phyloP scores from a whole-genome alignment of 2,329 filamentous ascomycete genomes.

The Colletotrichum orchidophilum region DNA sequence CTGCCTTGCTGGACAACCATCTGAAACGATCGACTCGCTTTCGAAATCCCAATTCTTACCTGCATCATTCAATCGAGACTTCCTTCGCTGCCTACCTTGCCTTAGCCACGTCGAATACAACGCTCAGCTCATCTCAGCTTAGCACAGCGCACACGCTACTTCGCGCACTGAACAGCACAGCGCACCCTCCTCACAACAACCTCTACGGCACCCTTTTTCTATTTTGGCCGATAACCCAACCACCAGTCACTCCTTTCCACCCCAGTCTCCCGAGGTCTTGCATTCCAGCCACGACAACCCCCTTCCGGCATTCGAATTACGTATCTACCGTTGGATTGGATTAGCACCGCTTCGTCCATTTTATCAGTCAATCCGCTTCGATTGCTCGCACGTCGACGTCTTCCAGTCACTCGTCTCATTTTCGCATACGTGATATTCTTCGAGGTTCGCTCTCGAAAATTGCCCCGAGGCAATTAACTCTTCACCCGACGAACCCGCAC shows the following conservation, averaged over 20 bases:
- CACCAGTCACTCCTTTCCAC: constrained; percentile 32
- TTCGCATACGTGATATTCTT: not conserved
- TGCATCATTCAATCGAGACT: not conserved
- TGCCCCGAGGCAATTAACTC: constrained; percentile 24
- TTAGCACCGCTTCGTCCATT: not conserved
- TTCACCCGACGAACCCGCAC: not conserved
- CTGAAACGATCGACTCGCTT: constrained; percentile 21
- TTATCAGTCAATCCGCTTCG: not conserved
- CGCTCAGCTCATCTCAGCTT: not conserved
- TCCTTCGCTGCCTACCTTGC: not conserved
- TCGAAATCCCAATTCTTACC: not conserved
- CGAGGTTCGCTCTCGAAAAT: constrained; percentile 6
- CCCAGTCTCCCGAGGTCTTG: constrained; percentile 12
- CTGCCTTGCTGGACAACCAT: constrained; percentile 34
- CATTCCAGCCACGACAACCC: constrained; percentile 32
- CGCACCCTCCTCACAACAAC: constrained; percentile 9
- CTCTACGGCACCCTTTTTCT: constrained; percentile 6
- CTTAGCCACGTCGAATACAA: not conserved
- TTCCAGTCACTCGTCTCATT: constrained; percentile 1
- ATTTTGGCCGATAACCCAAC: constrained; percentile 17
- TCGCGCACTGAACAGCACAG: constrained; percentile 7
- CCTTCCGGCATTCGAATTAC: constrained; percentile 28
- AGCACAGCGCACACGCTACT: constrained; percentile 13
- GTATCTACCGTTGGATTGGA: constrained; percentile 4
- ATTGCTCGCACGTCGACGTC: not conserved